Evolutionary conservation across 495 filamentous ascomycete genomes (phyloP).

Genomic region (Penicillium canariense): DNA sequence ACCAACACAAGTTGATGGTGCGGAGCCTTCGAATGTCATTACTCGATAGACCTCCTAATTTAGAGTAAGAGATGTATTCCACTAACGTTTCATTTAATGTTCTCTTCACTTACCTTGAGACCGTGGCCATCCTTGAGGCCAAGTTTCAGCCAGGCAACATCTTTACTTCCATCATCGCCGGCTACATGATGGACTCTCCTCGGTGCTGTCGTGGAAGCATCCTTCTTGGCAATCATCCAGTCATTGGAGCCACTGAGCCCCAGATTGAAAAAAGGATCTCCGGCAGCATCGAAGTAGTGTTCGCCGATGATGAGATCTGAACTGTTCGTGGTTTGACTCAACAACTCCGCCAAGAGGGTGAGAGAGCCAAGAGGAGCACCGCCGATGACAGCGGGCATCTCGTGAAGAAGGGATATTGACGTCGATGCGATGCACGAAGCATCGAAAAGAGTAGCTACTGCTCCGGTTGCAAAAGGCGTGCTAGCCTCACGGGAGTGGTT

Average conservation of each 20-base stretch:
- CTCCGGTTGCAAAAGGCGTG: slow-evolving; percentile 49
- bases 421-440: slow-evolving; percentile 46
- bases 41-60: slow-evolving; percentile 63
- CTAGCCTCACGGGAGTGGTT: slow-evolving; percentile 14
- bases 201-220: slow-evolving; percentile 51
- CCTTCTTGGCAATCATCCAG: slow-evolving; percentile 43
- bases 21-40: slow-evolving; percentile 60
- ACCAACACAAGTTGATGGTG: slow-evolving; percentile 47
- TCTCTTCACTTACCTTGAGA: slow-evolving; percentile 37
- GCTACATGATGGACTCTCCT: slow-evolving; percentile 41
- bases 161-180: slow-evolving; percentile 36
- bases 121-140: slow-evolving; percentile 39
- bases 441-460: slow-evolving; percentile 67
- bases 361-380: slow-evolving; percentile 40
- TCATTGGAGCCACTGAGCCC: slow-evolving; percentile 34
- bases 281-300: slow-evolving; percentile 60
- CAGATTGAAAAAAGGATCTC: slow-evolving; percentile 60
- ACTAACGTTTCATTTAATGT: background rate
- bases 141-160: slow-evolving; percentile 66
- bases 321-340: slow-evolving; percentile 29
- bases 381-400: slow-evolving; percentile 38
- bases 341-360: slow-evolving; percentile 24
- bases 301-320: slow-evolving; percentile 49
- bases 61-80: slow-evolving; percentile 11
- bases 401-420: slow-evolving; percentile 20